Evolutionary conservation across 352 stramenopile species (phyloP).

Genomic region (Lagenidium giganteum): DNA sequence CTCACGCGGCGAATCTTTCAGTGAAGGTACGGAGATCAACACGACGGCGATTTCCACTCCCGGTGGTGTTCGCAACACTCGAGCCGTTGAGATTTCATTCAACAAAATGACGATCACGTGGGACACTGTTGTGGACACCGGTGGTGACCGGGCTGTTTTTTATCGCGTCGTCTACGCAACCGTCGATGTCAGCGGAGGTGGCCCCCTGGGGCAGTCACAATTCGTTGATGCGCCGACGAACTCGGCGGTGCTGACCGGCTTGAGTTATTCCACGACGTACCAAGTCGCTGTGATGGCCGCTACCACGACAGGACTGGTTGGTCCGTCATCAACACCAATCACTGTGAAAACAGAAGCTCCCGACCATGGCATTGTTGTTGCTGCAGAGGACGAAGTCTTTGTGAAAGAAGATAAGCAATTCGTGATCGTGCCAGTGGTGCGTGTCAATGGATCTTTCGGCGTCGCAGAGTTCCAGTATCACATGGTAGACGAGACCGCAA

Average conservation of each 20-base stretch:
- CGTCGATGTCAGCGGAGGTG: conserved; percentile 17
- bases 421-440: conserved; percentile 28
- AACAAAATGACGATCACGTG: conserved; percentile 34
- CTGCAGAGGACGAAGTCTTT: conserved; percentile 5
- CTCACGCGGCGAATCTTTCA: conserved; percentile 20
- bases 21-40: conserved; percentile 13
- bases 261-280: conserved; percentile 36
- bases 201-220: too few species aligned
- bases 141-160: conserved; percentile 31
- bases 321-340: conserved; percentile 10
- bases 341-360: conserved; percentile 32
- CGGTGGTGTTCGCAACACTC: conserved; percentile 21
- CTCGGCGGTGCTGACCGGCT: conserved; percentile 8
- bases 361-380: conserved; percentile 22
- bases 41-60: conserved; percentile 33
- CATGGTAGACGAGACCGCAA: conserved; percentile 25
- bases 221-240: conserved; percentile 4
- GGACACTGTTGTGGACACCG: conserved; percentile 29
- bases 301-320: conserved; percentile 30
- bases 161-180: conserved; percentile 43
- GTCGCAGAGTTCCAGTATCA: conserved; percentile 27
- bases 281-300: conserved; percentile 19
- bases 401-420: conserved; percentile 23
- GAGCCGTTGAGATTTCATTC: conserved; percentile 20
- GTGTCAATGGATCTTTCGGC: conserved; percentile 49